Base-by-base conservation (phyloP, 2,329 filamentous ascomycete genomes). In the Phyllosticta citriasiana region DNA sequence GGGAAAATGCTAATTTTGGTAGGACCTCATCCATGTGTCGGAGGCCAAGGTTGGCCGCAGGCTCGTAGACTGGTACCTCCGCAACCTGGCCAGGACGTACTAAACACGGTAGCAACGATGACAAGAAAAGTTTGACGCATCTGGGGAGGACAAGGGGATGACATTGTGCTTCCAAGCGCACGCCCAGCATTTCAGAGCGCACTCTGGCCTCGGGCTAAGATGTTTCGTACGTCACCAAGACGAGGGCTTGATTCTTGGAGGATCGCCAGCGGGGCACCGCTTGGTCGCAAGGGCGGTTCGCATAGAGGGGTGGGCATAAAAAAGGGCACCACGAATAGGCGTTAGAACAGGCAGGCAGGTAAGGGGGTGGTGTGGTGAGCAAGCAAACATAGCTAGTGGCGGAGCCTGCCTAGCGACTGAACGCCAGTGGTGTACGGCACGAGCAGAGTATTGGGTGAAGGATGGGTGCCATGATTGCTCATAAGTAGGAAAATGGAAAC, bases 11-110 rank as follows among this genome's bases (percentile, higher is more conserved):
- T 74, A 69, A 73, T 63, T 30, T 25, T 58, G 12, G 26, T 40
- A 91, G 88, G 93, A 99, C 74, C 80, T 99, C 70, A 99, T 99
- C 75, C 94, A 99, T 78, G 94, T 99, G 69, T 97, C 93, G 63
- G 94, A 99, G 79, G 93, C 93, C 68, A 99, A 99, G 87, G 91
- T 97, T 63, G 94, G 94, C 73, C 85, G 94, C 70, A 95, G 94
- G 80, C 81, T 99, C 71, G 93, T 99, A 66, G 94, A 99, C 78
- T 99, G 94, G 94, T 99, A 99, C 77, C 84, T 99, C 73, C 88
- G 94, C 74, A 99, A 99, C 82, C 82, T 99, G 72, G 89, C 92
- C 64, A 88, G 94, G 75, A 95, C 92, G 63, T 99, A 99, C 81
- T 96, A 88, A 66, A 66, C 14, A 16, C 3, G 26, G 14, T 2